Conservation (phyloP, 225 moss, liverwort and hornwort genomes). For the Climacium dendroides region DNA sequence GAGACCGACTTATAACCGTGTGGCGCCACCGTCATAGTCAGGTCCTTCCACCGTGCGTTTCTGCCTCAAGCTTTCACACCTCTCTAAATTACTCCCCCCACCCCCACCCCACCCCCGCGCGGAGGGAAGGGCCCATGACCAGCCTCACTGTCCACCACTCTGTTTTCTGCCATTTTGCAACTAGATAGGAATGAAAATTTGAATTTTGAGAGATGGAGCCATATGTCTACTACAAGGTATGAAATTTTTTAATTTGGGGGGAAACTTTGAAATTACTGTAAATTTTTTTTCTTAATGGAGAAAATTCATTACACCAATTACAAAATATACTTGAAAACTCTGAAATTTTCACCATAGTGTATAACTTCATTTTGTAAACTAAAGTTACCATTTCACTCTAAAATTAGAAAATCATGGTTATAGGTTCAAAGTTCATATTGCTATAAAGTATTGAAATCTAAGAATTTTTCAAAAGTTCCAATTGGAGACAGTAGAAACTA, state of each 20-base stretch:
- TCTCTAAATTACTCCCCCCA: background rate
- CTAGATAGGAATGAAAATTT: background rate
- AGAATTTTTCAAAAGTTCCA: background rate
- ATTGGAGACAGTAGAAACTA: background rate
- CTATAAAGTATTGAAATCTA: background rate
- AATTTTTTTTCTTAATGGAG: background rate
- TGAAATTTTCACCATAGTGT: background rate
- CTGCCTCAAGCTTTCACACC: background rate
- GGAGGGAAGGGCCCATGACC: background rate
- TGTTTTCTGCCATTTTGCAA: background rate
- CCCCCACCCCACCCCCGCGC: no score
- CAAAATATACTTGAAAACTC: background rate
- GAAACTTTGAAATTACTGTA: background rate
- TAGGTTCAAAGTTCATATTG: background rate
- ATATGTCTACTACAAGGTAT: background rate
- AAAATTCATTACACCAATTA: background rate
- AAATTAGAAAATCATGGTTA: background rate
- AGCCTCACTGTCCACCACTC: background rate
- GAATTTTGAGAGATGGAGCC: background rate
- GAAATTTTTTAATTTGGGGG: background rate
- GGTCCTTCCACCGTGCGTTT: slow-evolving; percentile 3
- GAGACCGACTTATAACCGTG: background rate
- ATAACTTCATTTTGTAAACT: background rate
- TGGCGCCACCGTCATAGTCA: background rate
- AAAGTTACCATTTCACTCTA: fast-evolving